Evolutionary conservation across 2,329 filamentous ascomycete species (phyloP), one percentile per base, ranked within the genome.

Genomic region (Cladophialophora immunda): DNA sequence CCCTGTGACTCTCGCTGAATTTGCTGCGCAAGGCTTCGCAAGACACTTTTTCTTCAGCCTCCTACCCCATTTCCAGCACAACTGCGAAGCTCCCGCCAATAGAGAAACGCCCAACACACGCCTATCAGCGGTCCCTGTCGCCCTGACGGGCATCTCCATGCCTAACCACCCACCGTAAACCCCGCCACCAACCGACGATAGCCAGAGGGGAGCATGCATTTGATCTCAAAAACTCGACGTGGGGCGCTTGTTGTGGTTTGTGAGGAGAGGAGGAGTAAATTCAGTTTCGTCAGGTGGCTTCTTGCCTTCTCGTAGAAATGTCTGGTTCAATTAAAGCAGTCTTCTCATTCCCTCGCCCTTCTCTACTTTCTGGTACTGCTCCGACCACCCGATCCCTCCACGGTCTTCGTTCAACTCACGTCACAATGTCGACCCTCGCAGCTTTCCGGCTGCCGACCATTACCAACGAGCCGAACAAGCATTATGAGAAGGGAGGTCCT

Each of bases 401-500:
- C 60, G 17, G 53, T 25, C 68, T 72, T 30, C 65, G 68, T 30
- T 61, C 47, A 19, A 65, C 57, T 11, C 55, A 58, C 7, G n/a
- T 62, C 63, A 72, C 57, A 58, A 77, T 75, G 75, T 74, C 89
- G 65, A 90, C 89, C 7, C 84, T 97, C 70, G 94, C 93, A 58
- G 86, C 88, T 68, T 98, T 97, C 86, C 94, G 92, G 83, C 87
- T 94, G 59, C 95, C 95, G 58, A 89, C 89, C 70, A 88, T 97
- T 74, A 84, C 87, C 77, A 99, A 99, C 78, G 95, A 99, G 83
- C 93, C 93, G n/a, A 99, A 97, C 78, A 91, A 96, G 83, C 91
- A 94, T 80, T 99, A 97, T 78, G 85, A 85, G 70, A 95, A 95
- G 79, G 92, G 90, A 67, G 95, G 94, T 1, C 80, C 88, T 27